Evolutionary conservation across 2,329 filamentous ascomycete species (phyloP), one percentile per base, ranked within the genome.

Genomic region (Colletotrichum sp.): DNA sequence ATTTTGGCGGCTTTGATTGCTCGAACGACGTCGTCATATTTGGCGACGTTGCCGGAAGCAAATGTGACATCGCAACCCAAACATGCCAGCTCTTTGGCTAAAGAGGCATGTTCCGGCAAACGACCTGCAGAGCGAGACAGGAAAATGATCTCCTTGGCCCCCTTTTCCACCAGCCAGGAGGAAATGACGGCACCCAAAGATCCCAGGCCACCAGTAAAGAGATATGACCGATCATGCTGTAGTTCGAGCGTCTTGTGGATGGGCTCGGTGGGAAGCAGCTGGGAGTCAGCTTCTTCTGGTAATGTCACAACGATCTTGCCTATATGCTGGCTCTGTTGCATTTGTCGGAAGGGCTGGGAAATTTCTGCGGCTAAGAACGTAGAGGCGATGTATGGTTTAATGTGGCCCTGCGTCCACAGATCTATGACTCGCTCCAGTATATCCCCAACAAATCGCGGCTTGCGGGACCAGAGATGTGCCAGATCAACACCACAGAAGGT

Each of bases 281-380:
- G 7, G 2, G 3, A 30, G 9, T 39, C 44, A 8, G 28, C 44
- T 27, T 39, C 34, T 39, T 68, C 48, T n/a, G 52, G 77, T 75
- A 82, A 76, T 44, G 74, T 78, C 25, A 87, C 71, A 16, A 88
- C 82, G 19, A 89, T 84, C 71, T 88, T 88, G 1, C 87, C 87
- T 52, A 86, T 85, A 75, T 89, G 87, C 44, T 79, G 80, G 2
- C 87, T 87, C 5, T 80, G 80, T 68, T 89, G 86, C 84, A 90
- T 85, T 59, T 84, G 82, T 1, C 86, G 80, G 77, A 89, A 87
- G 0, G 86, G 86, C 19, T 86, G 82, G 19, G 81, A 78, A 1
- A 87, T 79, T 2, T 84, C 69, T 3, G 78, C 77, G 0, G 81
- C 79, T 3, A 72, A 64, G 65, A 82, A 80, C 16, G 78, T 66